A percentile compares a stretch with the other conserved stretches of the same genome.
These are phyloP conservation scores for Cryptosporidium bovis DNA, from an alignment of 169 alveolate species.

Conservation along the genomic window DNA sequence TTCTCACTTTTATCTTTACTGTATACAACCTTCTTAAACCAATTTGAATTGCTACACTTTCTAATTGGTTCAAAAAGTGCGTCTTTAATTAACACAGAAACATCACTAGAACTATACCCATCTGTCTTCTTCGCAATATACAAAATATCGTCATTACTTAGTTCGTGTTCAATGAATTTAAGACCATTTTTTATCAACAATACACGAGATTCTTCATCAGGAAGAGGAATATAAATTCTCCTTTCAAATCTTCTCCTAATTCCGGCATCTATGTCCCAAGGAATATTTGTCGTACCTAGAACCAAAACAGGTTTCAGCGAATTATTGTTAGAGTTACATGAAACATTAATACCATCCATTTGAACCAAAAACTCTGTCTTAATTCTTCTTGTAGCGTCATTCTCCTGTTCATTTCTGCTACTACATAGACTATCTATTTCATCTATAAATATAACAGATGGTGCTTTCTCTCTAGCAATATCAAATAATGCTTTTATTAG, in stretches of 20 bases:
- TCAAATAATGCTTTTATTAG: constrained; percentile 92
- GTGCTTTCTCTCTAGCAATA: constrained; percentile 95
- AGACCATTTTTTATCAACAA: constrained; percentile 84
- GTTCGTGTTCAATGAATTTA: constrained; percentile 79
- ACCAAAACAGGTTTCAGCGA: constrained; percentile 88
- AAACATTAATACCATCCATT: constrained; percentile 93
- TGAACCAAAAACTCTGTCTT: constrained; percentile 99
- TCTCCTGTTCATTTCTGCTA: constrained; percentile 93
- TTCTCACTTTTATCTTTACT: not conserved
- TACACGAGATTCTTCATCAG: constrained; percentile 93
- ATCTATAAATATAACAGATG: constrained; percentile 97
- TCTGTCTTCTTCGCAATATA: constrained; percentile 83
- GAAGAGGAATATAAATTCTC: constrained; percentile 98
- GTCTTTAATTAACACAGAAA: constrained; percentile 88
- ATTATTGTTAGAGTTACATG: constrained; percentile 84
- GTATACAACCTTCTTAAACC: constrained; percentile 85
- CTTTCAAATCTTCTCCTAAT: constrained; percentile 97
- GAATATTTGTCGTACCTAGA: constrained; percentile 93
- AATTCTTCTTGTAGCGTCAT: constrained; percentile 97
- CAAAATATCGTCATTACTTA: constrained; percentile 85
- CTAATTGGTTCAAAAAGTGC: constrained; percentile 92
- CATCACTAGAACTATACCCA: constrained; percentile 93
- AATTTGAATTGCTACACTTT: constrained; percentile 87
- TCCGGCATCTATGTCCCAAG: constrained; percentile 99
- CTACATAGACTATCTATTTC: constrained; percentile 98